Conservation (phyloP, 164 flowering plant species). For the Stephania japonica region DNA sequence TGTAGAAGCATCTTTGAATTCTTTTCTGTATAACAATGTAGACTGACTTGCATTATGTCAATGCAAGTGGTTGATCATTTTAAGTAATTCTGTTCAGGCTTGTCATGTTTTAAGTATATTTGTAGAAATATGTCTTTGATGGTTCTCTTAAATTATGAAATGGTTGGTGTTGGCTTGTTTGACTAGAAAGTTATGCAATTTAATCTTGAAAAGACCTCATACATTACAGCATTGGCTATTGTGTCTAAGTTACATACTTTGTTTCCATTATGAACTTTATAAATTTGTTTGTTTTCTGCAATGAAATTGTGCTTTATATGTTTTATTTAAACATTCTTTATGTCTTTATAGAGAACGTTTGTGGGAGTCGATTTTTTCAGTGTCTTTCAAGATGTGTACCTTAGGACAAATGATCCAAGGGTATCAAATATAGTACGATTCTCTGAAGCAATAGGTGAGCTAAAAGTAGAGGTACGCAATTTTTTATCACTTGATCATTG, state of each 20-base stretch:
- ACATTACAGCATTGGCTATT: not conserved
- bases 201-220: not conserved
- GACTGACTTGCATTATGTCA: not conserved
- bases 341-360: constrained; percentile 70
- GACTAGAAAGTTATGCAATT: not conserved
- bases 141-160: constrained; percentile 7
- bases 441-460: constrained; percentile 87
- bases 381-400: constrained; percentile 86
- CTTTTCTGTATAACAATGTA: not conserved
- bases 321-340: not conserved
- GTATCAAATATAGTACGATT: constrained; percentile 84
- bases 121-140: not conserved
- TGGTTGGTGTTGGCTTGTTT: not conserved
- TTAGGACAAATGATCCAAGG: constrained; percentile 76
- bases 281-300: not conserved
- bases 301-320: not conserved
- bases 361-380: constrained; percentile 86
- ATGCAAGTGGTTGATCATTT: not conserved
- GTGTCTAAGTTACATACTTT: not conserved
- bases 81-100: too few species aligned
- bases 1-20: not conserved
- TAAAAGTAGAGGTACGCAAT: constrained; percentile 88
- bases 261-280: not conserved
- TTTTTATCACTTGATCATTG: not conserved
- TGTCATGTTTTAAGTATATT: not conserved